Base-by-base conservation (phyloP, 805 yeast species). In the Saturnispora mendoncae region DNA sequence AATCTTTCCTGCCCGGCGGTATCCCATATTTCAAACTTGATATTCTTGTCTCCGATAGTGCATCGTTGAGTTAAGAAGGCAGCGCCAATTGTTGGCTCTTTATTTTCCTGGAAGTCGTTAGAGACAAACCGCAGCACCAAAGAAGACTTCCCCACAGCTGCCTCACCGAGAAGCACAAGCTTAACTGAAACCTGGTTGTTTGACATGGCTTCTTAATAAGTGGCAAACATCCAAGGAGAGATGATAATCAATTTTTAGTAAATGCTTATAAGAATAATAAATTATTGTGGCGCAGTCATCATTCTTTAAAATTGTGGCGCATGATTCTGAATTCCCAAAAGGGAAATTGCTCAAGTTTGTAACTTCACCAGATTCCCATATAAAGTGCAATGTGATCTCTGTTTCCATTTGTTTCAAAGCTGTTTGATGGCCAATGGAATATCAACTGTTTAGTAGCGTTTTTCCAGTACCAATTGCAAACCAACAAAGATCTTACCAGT, bases 1-100 rank as follows among this genome's bases (percentile, higher is more conserved):
- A 90, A 90, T 49, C 98, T 67, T 61, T 90, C 98, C 67, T 90
- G 97, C 17, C 98, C 98, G 2, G 97, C 97, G 12, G 97, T 88
- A 60, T 88, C 97, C 94, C 95, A 84, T 45, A 84, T 85, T 58
- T 84, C 95, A 59, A 85, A 87, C 62, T 92, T 90, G 56, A 90
- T 84, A 7, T 92, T 84, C 55, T 81, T 74, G 46, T 80, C 82
- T 38, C 92, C 84, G 56, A 92, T 80, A 18, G 84, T 77, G 57
- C 95, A 88, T 56, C 94, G 78, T 60, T 90, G 97, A 29, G 98
- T 90, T 43, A 90, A 67, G 57, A 90, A 90, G 3, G 97, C 97
- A 4, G 98, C 98, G 13, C 98, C 98, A 52, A 90, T 90, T 2
- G 98, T 90, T 18, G 97, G 97, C 56, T 90, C 97, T 58, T 90